Evolutionary conservation across 441 rosid species (phyloP).

Genomic region (Raphanus hybrid): DNA sequence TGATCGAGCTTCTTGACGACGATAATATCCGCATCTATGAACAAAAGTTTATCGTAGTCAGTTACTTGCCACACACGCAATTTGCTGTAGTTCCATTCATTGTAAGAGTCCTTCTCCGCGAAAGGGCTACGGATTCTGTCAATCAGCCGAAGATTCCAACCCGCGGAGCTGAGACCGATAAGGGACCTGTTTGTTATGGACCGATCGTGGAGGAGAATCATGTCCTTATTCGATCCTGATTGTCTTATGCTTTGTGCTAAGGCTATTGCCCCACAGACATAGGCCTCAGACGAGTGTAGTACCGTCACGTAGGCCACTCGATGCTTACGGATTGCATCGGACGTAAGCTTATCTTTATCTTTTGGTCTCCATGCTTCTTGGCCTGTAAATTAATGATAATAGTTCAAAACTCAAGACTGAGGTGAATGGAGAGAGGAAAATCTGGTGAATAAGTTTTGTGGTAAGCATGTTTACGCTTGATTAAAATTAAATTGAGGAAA

Average conservation of each 20-base stretch:
- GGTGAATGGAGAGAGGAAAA: background rate
- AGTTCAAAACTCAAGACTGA: background rate
- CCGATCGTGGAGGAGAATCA: constrained; percentile 67
- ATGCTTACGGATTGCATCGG: background rate
- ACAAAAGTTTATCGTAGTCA: constrained; percentile 62
- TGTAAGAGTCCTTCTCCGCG: constrained; percentile 56
- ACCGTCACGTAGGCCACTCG: constrained; percentile 68
- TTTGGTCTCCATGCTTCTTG: constrained; percentile 34
- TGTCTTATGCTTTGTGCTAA: constrained; percentile 71
- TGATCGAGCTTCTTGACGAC: constrained; percentile 54
- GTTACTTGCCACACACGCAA: constrained; percentile 65
- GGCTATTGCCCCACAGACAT: constrained; percentile 81
- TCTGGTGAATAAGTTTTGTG: constrained; percentile 6
- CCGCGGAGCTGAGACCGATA: constrained; percentile 51
- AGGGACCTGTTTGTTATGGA: constrained; percentile 49
- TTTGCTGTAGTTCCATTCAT: constrained; percentile 83
- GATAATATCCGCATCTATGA: constrained; percentile 67
- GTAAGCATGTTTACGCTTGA: background rate
- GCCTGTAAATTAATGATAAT: constrained; percentile 16
- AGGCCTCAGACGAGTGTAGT: constrained; percentile 76
- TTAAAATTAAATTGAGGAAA: background rate
- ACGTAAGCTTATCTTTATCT: background rate
- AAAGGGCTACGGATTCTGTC: constrained; percentile 62
- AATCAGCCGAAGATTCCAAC: constrained; percentile 61
- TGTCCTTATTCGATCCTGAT: constrained; percentile 50